Evolutionary conservation across 306 rosid genomes (phyloP), one percentile per base, ranked within the genome.

Genomic region (Arachis stenosperma): DNA sequence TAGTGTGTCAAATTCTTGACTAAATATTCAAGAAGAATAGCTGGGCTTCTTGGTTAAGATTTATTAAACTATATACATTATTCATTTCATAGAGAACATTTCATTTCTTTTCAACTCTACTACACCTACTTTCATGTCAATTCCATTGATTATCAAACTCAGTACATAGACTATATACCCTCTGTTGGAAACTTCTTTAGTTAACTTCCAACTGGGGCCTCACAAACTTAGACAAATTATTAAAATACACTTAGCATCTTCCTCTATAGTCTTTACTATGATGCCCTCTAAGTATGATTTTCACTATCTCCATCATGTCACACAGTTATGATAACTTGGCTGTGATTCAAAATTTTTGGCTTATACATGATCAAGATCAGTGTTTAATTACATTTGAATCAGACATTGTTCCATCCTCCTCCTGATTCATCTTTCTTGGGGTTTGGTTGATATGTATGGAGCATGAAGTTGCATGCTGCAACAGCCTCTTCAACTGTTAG

Each of bases 401-500:
- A 90, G 39, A 88, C 96, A 66, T 51, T 86, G 76, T 84, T 82
- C 88, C 86, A 88, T 46, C 78, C 77, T 46, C 78, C 77, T 69
- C 79, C 90, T 48, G 88, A 67, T 81, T 88, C 89, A 70, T 71
- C 91, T 71, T 86, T 94, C 67, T 14, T 43, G 10, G 73, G 64
- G 73, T 69, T 75, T 0, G 91, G 67, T 75, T 90, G 88, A 80
- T 74, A 69, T 1, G 88, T 17, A 41, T 84, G 87, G 75, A 91
- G 90, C 91, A 85, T 84, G 78, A 61, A 89, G 75, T 81, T 90
- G 87, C 99, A 94, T 59, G 90, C 96, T 71, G 85, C 89, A 51
- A 91, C 99, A 13, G 99, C 99, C 73, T 91, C 99, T 48, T 81
- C 97, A 40, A 91, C 95, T 6, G 97, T 91, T 59, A 94, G 84